Percentiles rank a stretch among this genome's conserved stretches.
phyloP scores from a whole-genome alignment of 345 rosid species.

The Triadica sebifera region DNA sequence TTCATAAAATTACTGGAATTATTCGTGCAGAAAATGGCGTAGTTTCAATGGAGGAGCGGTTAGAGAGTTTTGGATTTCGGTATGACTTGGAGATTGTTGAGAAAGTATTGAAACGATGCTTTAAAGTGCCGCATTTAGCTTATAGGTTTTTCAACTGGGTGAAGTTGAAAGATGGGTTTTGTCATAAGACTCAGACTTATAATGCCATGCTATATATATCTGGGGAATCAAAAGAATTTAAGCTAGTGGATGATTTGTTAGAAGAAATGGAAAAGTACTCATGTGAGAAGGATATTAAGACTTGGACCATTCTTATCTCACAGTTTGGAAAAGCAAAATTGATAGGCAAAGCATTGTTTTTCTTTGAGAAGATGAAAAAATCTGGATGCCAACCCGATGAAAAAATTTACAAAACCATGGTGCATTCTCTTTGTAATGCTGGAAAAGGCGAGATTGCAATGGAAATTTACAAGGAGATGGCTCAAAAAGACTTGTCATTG shows the following conservation, averaged over 20 bases:
- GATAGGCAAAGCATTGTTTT: constrained; percentile 54
- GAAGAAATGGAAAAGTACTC: constrained; percentile 62
- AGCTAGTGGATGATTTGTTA: constrained; percentile 45
- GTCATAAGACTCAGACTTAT: constrained; percentile 46
- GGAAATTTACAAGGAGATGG: constrained; percentile 72
- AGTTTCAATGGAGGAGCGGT: constrained; percentile 59
- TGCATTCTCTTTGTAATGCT: constrained; percentile 52
- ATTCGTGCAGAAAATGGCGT: constrained; percentile 40
- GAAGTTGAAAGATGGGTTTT: constrained; percentile 46
- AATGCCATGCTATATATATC: constrained; percentile 58
- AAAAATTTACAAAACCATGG: constrained; percentile 41
- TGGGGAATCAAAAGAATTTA: constrained; percentile 57
- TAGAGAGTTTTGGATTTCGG: constrained; percentile 41
- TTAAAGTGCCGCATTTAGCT: constrained; percentile 73
- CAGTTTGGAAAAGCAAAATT: constrained; percentile 61
- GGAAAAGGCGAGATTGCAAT: constrained; percentile 61
- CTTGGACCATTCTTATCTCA: constrained; percentile 67
- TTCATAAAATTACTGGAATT: constrained; percentile 51
- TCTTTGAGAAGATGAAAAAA: constrained; percentile 63
- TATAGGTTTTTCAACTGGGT: constrained; percentile 73
- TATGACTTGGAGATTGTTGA: constrained; percentile 61
- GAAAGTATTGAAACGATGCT: constrained; percentile 73
- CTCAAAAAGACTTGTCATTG: constrained; percentile 48
- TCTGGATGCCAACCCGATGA: constrained; percentile 54
- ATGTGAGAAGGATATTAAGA: constrained; percentile 53